These are phyloP conservation scores for Tripidium arundinaceum DNA, from an alignment of 202 grass and related monocot species.

Conservation along the genomic window DNA sequence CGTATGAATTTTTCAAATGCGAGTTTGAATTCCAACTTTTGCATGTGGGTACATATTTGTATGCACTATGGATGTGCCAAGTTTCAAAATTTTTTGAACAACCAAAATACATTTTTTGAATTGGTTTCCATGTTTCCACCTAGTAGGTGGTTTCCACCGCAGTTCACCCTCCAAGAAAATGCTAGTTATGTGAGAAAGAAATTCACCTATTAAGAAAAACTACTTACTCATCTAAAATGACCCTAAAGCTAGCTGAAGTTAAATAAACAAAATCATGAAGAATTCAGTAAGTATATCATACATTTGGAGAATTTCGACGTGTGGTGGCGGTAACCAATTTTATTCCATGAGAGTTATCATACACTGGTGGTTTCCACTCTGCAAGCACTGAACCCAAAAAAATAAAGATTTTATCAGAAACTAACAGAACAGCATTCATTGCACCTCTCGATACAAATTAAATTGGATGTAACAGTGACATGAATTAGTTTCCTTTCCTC, in stretches of 20 bases:
- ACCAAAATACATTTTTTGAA: too few relatives aligned
- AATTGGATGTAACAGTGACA: neutral
- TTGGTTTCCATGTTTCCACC: too few relatives aligned
- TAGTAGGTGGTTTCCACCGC: too few relatives aligned
- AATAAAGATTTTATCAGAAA: slow-evolving; percentile 14
- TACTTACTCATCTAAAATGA: neutral
- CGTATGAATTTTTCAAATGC: too few relatives aligned
- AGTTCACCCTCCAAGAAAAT: neutral
- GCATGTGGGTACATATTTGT: too few relatives aligned
- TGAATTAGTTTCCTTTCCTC: neutral
- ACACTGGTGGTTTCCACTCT: slow-evolving; percentile 99
- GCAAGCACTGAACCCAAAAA: slow-evolving; percentile 70
- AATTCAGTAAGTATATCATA: slow-evolving; percentile 35
- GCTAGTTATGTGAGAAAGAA: neutral
- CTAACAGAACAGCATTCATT: neutral
- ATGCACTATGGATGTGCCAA: too few relatives aligned
- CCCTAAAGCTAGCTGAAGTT: neutral
- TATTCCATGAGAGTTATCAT: slow-evolving; percentile 93
- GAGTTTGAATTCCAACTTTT: too few relatives aligned
- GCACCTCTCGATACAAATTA: neutral
- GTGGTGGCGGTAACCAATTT: slow-evolving; percentile 89
- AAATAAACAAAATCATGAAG: neutral
- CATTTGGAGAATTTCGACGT: slow-evolving; percentile 97
- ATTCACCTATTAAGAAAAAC: neutral
- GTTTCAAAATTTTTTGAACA: too few relatives aligned